Percentiles rank a stretch among this genome's conserved stretches.
These are phyloP conservation scores for Mycena alexandri DNA, from an alignment of 768 basidiomycete genomes.

Conservation along the genomic window DNA sequence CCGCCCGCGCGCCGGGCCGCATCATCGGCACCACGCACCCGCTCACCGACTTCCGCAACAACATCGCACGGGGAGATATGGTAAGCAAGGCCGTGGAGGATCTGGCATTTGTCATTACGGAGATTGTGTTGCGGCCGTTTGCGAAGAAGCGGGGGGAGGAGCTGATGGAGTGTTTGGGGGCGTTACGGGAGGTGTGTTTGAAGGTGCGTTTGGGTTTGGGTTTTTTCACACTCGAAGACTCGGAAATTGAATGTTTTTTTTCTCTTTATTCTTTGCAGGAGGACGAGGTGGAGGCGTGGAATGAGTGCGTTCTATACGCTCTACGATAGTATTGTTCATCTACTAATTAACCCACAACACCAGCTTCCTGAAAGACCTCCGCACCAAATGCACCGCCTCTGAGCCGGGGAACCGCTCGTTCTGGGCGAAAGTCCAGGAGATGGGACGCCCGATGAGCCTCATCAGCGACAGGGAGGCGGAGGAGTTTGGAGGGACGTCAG, in stretches of 20 bases:
- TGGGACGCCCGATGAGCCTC: slow-evolving; percentile 68
- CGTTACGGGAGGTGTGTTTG: slow-evolving; percentile 74
- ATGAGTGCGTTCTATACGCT: slow-evolving; percentile 61
- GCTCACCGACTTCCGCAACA: slow-evolving; percentile 80
- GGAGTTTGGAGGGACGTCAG: slow-evolving; percentile 67
- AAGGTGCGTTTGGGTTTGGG: slow-evolving; percentile 55
- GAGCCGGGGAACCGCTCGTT: slow-evolving; percentile 75
- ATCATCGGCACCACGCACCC: slow-evolving; percentile 84
- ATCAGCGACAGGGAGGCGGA: slow-evolving; percentile 75
- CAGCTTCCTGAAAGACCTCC: slow-evolving; percentile 75
- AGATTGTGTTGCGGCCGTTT: slow-evolving; percentile 81
- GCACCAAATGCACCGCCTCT: slow-evolving; percentile 61
- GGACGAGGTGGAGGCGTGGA: slow-evolving; percentile 89
- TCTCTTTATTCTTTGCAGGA: slow-evolving; percentile 57
- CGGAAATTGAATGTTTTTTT: background rate
- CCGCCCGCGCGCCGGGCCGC: slow-evolving; percentile 72
- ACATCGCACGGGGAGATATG: slow-evolving; percentile 79
- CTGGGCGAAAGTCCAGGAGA: slow-evolving; percentile 68
- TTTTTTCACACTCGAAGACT: background rate
- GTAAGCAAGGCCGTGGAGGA: slow-evolving; percentile 91
- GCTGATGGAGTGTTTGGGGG: slow-evolving; percentile 79
- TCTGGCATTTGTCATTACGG: slow-evolving; percentile 75
- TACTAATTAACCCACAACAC: slow-evolving; percentile 7
- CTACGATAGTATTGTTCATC: background rate
- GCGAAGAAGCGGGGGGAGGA: slow-evolving; percentile 73